Percentiles rank a stretch among this genome's conserved stretches.
These are phyloP conservation scores for Pleurotus eryngii DNA, from an alignment of 768 basidiomycete species.

Conservation along the genomic window DNA sequence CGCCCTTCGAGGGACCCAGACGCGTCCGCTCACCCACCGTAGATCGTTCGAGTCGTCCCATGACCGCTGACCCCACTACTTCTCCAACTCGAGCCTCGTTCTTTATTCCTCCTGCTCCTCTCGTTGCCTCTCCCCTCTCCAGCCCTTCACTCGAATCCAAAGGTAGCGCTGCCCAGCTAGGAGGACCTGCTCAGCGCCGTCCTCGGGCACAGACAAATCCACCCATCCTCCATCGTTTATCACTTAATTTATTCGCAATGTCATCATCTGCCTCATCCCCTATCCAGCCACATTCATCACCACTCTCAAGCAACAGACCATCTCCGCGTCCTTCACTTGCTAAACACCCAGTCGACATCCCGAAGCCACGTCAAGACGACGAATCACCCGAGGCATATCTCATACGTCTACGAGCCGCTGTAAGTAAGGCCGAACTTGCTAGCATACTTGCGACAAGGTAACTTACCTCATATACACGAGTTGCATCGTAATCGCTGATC, in stretches of 20 bases:
- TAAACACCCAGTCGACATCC: constrained; percentile 40
- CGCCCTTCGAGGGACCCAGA: background rate
- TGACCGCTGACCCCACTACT: constrained; percentile 36
- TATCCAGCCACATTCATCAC: background rate
- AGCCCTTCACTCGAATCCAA: constrained; percentile 12
- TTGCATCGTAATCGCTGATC: constrained; percentile 8
- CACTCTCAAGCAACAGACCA: constrained; percentile 20
- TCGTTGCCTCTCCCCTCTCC: constrained; percentile 14
- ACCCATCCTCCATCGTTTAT: constrained; percentile 66
- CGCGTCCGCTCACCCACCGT: background rate
- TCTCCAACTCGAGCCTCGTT: constrained; percentile 21
- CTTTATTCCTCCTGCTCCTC: constrained; percentile 21
- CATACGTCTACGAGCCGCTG: constrained; percentile 53
- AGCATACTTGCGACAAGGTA: constrained; percentile 81
- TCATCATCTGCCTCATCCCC: constrained; percentile 9
- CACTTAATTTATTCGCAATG: constrained; percentile 58
- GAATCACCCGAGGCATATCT: constrained; percentile 76
- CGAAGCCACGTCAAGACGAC: constrained; percentile 48
- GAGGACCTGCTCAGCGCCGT: constrained; percentile 20
- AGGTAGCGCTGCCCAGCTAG: constrained; percentile 10
- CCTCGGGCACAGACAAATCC: constrained; percentile 60
- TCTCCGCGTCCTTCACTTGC: constrained; percentile 45
- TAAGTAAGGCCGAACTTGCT: constrained; percentile 78
- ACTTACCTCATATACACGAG: constrained; percentile 7
- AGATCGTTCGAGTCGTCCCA: constrained; percentile 29